These are phyloP conservation scores for Oropetium thomaeum DNA, from an alignment of 176 grass and related monocot genomes.

Conservation along the genomic window DNA sequence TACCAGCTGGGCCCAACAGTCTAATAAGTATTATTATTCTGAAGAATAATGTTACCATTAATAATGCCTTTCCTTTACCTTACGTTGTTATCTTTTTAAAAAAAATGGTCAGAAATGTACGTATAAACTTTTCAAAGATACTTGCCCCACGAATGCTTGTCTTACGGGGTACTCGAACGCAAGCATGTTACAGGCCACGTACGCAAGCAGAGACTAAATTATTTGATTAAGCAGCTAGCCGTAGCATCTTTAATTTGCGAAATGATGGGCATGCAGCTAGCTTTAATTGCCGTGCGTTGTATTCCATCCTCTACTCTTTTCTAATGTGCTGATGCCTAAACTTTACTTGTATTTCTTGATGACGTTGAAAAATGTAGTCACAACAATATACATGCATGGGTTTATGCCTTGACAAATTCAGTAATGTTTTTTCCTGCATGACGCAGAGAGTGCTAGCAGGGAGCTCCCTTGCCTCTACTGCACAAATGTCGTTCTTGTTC, in stretches of 20 bases:
- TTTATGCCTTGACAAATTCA: slow-evolving; percentile 16
- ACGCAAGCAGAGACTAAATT: slow-evolving; percentile 32
- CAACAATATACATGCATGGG: neutral
- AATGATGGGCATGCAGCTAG: neutral
- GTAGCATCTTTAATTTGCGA: slow-evolving; percentile 16
- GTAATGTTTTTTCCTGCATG: slow-evolving; percentile 14
- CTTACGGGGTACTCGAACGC: neutral
- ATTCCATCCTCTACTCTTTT: slow-evolving; percentile 17
- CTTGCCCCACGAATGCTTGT: neutral
- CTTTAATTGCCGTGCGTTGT: neutral
- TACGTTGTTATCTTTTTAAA: neutral
- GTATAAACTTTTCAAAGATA: slow-evolving; percentile 11
- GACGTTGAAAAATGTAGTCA: neutral
- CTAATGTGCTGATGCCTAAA: slow-evolving; percentile 8
- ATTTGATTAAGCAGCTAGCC: slow-evolving; percentile 14
- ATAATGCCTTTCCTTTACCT: neutral
- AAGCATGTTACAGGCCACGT: slow-evolving; percentile 14
- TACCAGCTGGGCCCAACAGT: too few species aligned
- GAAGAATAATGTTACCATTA: too few species aligned
- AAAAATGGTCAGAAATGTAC: neutral
- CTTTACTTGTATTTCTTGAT: neutral
- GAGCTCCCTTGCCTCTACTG: neutral
- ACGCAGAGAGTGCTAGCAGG: neutral
- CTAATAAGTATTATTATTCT: too few species aligned
- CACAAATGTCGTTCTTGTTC: neutral